These are phyloP conservation scores for Cynara cardunculus DNA, from an alignment of 129 eudicot genomes.

Conservation along the genomic window DNA sequence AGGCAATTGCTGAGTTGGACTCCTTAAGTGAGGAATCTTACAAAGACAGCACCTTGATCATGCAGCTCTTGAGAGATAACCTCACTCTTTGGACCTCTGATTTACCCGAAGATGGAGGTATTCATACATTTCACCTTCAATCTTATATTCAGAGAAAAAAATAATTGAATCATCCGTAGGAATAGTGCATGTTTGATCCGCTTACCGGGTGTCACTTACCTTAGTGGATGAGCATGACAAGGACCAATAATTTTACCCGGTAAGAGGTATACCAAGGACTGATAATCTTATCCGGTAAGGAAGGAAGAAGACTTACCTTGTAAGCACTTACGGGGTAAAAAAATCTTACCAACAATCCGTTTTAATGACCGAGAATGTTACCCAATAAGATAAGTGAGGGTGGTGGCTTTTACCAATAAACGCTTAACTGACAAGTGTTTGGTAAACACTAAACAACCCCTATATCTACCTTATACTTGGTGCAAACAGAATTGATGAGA, in stretches of 20 bases:
- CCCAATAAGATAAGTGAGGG: not conserved
- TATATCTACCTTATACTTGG: not conserved
- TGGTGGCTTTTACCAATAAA: not conserved
- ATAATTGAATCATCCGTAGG: not conserved
- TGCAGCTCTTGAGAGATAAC: constrained; percentile 97
- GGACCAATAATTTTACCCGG: not conserved
- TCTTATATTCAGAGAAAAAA: not conserved
- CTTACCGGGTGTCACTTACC: not conserved
- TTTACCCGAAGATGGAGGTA: constrained; percentile 97
- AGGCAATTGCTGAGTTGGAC: constrained; percentile 94
- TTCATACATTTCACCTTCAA: not conserved
- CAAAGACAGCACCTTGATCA: constrained; percentile 94
- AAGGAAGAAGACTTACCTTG: too few relatives aligned
- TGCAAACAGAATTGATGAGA: not conserved
- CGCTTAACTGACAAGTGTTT: too few relatives aligned
- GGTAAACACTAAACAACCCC: not conserved
- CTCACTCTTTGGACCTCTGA: constrained; percentile 99
- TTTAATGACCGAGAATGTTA: not conserved
- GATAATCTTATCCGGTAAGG: not conserved
- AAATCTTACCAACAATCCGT: not conserved
- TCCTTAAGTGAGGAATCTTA: constrained; percentile 95
- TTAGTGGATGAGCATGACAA: not conserved
- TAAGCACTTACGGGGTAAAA: not conserved
- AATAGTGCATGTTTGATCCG: too few relatives aligned
- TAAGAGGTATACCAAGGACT: not conserved